Evolutionary conservation across 164 flowering plant species (phyloP), one percentile per base, ranked within the genome.

Genomic region (Warburgia ugandensis): DNA sequence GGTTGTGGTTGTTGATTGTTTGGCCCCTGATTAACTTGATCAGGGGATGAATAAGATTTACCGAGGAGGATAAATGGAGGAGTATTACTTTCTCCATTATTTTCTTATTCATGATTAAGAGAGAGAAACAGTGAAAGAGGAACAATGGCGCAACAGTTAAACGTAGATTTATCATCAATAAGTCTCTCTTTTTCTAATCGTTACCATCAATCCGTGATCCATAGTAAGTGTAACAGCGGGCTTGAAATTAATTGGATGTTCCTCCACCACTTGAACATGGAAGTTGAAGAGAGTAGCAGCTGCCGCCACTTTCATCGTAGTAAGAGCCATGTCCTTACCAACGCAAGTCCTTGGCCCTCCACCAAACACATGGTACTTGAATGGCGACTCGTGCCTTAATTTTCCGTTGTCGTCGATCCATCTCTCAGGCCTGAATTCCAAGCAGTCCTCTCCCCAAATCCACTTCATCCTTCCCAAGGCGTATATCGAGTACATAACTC

Each of bases 371-470:
- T 61, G 29, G 27, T 67, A 69, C 59, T 66, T 75, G 33, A 46
- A 67, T 6, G 54, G 33, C 3, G 53, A 22, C 29, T 62, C 52
- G 32, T 59, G 59, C 30, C 43, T 66, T 23, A 72, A 48, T 21
- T 39, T 54, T 23, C 76, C 76, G 10, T 53, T 25, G 14, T 50
- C 60, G 3, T 60, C 45, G 13, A 72, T 55, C 79, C 79, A 75
- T 43, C 79, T 62, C 60, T 75, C 77, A 0, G 76, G 79, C 59
- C 53, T 75, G 56, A 73, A 77, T 41, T 73, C 73, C 38, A 25
- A 14, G 65, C 77, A 67, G 25, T 77, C 80, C 13, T 67, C 47
- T 5, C 80, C 85, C 85, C 82, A 79, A 3, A 74, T 50, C 31
- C 48, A 40, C 26, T 59, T 50, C 75, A 69, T 68, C 41, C 74